These are phyloP conservation scores for Poterioochromonas sp. DNA, from an alignment of 352 stramenopile species.

Conservation along the genomic window DNA sequence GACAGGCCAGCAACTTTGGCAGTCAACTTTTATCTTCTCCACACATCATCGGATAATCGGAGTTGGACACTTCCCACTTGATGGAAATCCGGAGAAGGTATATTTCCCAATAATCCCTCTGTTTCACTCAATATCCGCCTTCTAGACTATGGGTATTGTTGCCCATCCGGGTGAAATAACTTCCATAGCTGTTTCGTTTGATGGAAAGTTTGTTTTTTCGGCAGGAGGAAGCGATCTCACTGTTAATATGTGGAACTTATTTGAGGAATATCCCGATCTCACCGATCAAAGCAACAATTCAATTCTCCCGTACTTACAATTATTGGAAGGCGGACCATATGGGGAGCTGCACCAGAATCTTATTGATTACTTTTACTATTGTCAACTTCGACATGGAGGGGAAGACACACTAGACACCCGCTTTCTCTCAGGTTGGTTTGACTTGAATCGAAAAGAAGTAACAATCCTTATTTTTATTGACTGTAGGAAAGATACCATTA, in stretches of 20 bases:
- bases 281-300: not conserved
- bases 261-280: not conserved
- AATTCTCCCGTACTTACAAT: slow-evolving; percentile 64
- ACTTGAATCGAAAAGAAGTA: not conserved
- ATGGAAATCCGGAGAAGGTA: slow-evolving; percentile 78
- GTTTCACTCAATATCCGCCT: not conserved
- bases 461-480: not conserved
- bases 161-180: slow-evolving; percentile 74
- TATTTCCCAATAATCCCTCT: not conserved
- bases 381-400: slow-evolving; percentile 74
- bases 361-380: slow-evolving; percentile 87
- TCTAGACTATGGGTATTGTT: slow-evolving; percentile 63
- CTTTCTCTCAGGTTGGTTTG: slow-evolving; percentile 46
- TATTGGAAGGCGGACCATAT: slow-evolving; percentile 67
- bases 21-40: not conserved
- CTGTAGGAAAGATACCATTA: slow-evolving; percentile 59
- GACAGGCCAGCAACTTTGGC: not conserved
- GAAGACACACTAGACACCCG: slow-evolving; percentile 66
- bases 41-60: slow-evolving; percentile 51
- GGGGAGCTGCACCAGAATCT: slow-evolving; percentile 77
- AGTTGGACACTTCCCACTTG: slow-evolving; percentile 70
- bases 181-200: slow-evolving; percentile 63
- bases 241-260: slow-evolving; percentile 72
- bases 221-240: slow-evolving; percentile 72
- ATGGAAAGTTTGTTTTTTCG: slow-evolving; percentile 72